Evolutionary conservation across 1,284 basidiomycete species (phyloP), one percentile per base, ranked within the genome.

Genomic region (Pseudozyma sp.): DNA sequence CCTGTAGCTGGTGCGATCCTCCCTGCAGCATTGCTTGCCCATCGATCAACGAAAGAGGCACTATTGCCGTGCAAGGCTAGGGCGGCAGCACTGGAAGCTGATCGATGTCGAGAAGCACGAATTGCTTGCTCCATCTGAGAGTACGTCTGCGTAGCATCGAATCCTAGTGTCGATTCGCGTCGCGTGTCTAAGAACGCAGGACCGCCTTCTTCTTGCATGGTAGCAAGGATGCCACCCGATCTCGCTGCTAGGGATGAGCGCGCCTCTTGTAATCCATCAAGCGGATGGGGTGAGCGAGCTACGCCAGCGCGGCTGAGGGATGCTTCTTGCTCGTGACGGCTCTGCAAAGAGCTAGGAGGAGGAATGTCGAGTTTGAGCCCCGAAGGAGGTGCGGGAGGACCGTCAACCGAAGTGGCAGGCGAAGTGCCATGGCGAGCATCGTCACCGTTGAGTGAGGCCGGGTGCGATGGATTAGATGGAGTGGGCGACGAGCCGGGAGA

Each of bases 61-160:
- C 53, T 42, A n/a, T 63, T 59, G 35, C 64, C 52, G 44, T 76
- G 74, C 12, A 72, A 64, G 5, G 73, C 70, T 3, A 79, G 64
- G 2, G 77, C 74, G 6, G 78, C 77, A 3, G 78, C 78, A 40
- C 78, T 80, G 18, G 78, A 80, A 9, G 75, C 60, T 12, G 76
- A 80, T 12, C 76, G 69, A 25, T 77, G 68, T 12, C 66, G 72
- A 19, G 68, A 70, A 9, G 68, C 57, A 47, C 61, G 73, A n/a
- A 74, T 55, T 14, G 63, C 56, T 38, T 59, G 63, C 59, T 59
- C 63, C 39, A 66, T 54, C 35, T 59, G 59, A 11, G 69, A 51
- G 31, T 52, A 52, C 11, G 63, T n/a, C 18, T 40, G 56, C n/a
- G 47, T 47, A 9, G 53, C 13, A 16, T 67, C 59, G 18, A 60